Conservation (phyloP, 2,329 filamentous ascomycete genomes). For the Pseudogymnoascus sp. region DNA sequence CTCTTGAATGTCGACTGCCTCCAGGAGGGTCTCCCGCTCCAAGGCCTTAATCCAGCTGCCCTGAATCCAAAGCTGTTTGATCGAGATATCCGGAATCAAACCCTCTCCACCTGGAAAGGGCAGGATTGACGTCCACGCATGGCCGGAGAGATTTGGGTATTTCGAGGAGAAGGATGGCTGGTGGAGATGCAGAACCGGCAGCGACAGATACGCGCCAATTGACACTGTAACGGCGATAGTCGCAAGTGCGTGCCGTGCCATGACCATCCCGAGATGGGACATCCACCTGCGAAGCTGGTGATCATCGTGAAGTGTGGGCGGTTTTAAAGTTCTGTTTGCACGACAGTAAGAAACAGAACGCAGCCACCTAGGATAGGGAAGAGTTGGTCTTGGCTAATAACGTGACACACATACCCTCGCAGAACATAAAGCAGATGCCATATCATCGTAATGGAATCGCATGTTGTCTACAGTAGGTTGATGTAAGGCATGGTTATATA, state of each 20-base stretch:
- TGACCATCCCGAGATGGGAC: not conserved
- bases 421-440: not conserved
- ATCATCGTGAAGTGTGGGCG: not conserved
- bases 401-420: not conserved
- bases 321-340: not conserved
- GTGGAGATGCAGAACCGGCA: not conserved
- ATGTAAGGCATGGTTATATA: not conserved
- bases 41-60: conserved; percentile 48
- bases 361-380: not conserved
- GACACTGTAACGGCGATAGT: not conserved
- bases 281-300: not conserved
- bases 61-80: conserved; percentile 47
- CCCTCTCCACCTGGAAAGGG: conserved; percentile 31
- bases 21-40: conserved; percentile 37
- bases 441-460: not conserved
- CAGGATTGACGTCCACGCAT: conserved; percentile 44
- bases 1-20: conserved; percentile 40
- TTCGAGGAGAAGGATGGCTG: not conserved
- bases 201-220: not conserved
- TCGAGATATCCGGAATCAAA: conserved; percentile 36
- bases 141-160: conserved; percentile 34
- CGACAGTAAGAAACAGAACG: not conserved
- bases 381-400: not conserved
- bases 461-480: not conserved
- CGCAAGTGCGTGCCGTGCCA: not conserved